A percentile compares a stretch with the other conserved stretches of the same genome.
Evolutionary conservation across 345 rosid species (phyloP).

Genomic region (Rubroshorea leprosula): DNA sequence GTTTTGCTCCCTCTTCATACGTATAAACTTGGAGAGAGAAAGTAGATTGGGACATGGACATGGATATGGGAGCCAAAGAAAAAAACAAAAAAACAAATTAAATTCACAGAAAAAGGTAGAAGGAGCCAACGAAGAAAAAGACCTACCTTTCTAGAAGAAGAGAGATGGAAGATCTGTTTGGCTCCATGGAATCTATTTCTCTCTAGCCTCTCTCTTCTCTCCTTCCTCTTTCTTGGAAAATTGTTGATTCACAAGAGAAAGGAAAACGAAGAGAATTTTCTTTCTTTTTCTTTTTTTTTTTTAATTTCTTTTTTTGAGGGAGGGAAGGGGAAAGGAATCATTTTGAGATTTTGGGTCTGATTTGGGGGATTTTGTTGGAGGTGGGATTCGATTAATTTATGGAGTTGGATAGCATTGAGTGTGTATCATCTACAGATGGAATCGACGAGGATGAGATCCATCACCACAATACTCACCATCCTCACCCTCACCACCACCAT

Average conservation of each 20-base stretch:
- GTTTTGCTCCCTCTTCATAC: constrained; percentile 18
- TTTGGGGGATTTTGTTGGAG: neutral
- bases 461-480: constrained; percentile 28
- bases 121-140: constrained; percentile 34
- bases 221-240: constrained; percentile 16
- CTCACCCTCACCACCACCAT: constrained; percentile 34
- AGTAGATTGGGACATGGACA: neutral
- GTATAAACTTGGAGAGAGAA: neutral
- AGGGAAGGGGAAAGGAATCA: constrained; percentile 18
- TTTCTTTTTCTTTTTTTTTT: no score
- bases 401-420: constrained; percentile 80
- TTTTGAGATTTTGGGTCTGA: neutral
- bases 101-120: constrained; percentile 4
- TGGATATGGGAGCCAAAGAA: neutral
- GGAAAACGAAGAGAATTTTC: constrained; percentile 15
- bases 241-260: constrained; percentile 2
- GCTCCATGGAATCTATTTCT: constrained; percentile 20
- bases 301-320: no score
- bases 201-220: constrained; percentile 2
- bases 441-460: constrained; percentile 69
- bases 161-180: constrained; percentile 22
- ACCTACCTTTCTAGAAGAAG: constrained; percentile 27
- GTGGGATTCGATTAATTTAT: constrained; percentile 21
- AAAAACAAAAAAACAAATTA: neutral
- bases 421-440: constrained; percentile 62